Evolutionary conservation across 2,329 filamentous ascomycete species (phyloP), one percentile per base, ranked within the genome.

Genomic region (Fusarium redolens): DNA sequence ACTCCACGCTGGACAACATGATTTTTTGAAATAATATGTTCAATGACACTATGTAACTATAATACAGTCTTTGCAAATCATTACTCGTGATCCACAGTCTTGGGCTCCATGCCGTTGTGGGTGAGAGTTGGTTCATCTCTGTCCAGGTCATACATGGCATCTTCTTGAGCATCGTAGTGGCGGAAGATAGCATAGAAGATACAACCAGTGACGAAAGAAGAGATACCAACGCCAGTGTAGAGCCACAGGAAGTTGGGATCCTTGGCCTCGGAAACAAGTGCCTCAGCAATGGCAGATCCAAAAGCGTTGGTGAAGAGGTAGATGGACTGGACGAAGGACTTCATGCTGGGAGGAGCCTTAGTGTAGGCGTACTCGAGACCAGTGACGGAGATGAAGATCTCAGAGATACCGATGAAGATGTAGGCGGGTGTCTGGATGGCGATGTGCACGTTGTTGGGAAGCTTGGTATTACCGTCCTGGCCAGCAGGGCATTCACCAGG

Each of bases 291-390:
- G 37, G 87, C 88, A 4, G 88, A 86, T 6, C 88, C 88, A 48
- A 89, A 84, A 6, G 89, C 90, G 50, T 84, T 88, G 43, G 88
- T 91, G 69, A 91, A 84, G 63, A 91, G 83, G 75, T 88, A 91
- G n/a, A 91, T 77, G 17, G 86, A 85, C 78, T 86, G 86, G 35
- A 89, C 84, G 83, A 89, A 89, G 1, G 88, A 89, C 79, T 91
- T 89, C 91, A 93, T 92, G 78, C 86, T 89, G 45, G 87, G 87
- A 4, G 92, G 92, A 0, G 92, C 92, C 81, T 93, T 93, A 77
- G 91, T 92, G 81, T 91, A 93, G 22, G 91, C 92, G 73, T 93
- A 93, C 79, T 94, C 92, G 15, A 92, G 86, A 68, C 89, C 89
- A 2, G 91, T 92, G 68, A 93, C 90, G 15, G 89, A 91, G 51